Evolutionary conservation across 495 filamentous ascomycete genomes (phyloP).

Genomic region (Hypoxylon crocopeplum): DNA sequence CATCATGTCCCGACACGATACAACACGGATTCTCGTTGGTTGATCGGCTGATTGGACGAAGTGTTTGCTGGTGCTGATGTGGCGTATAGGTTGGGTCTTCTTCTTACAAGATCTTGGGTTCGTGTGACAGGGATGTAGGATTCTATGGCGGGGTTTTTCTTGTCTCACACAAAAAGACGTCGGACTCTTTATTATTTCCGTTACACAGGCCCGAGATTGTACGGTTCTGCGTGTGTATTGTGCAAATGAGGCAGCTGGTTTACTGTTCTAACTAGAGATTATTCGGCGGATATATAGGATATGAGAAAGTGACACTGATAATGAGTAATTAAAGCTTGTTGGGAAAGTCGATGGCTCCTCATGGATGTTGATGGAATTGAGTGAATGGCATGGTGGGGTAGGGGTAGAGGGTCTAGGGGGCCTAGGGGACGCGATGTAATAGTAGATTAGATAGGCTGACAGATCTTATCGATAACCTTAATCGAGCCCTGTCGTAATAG

Average conservation of each 20-base stretch:
- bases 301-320: too few relatives aligned
- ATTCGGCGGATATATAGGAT: too few relatives aligned
- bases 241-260: neutral
- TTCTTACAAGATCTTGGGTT: neutral
- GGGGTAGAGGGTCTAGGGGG: neutral
- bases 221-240: neutral
- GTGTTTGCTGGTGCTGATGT: neutral
- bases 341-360: neutral
- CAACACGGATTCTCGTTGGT: neutral
- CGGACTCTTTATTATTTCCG: slow-evolving; percentile 7
- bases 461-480: neutral
- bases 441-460: neutral
- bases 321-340: too few relatives aligned
- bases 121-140: neutral
- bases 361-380: slow-evolving; percentile 13
- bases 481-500: too few relatives aligned
- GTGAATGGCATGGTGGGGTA: neutral
- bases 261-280: too few relatives aligned
- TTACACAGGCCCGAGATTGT: too few relatives aligned
- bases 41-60: slow-evolving; percentile 19
- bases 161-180: neutral
- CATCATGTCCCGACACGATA: neutral
- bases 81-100: neutral
- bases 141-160: slow-evolving; percentile 13
- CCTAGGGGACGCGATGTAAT: too few relatives aligned